Conservation (phyloP, 139 green algal species). For the Chlamydomonas eustigma region DNA sequence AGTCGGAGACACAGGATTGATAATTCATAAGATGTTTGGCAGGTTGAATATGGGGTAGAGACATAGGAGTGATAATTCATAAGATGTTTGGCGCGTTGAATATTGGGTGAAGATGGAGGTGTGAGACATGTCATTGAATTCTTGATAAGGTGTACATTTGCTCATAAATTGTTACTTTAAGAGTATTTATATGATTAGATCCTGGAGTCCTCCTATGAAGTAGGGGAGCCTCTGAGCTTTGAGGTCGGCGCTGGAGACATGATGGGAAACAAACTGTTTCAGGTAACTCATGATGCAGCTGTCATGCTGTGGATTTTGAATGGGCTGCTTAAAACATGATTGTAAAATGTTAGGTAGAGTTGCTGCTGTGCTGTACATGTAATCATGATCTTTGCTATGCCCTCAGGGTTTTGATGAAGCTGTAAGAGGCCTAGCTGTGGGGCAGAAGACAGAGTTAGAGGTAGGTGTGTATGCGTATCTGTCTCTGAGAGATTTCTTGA, state of each 20-base stretch:
- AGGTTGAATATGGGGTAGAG: no score
- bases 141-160: no score
- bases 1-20: background rate
- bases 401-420: constrained; percentile 82
- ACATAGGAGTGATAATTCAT: no score
- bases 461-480: constrained; percentile 24
- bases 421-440: constrained; percentile 62
- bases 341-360: no score
- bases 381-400: background rate
- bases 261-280: constrained; percentile 78
- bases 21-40: no score
- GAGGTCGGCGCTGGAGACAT: constrained; percentile 80
- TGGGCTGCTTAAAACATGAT: no score
- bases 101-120: no score
- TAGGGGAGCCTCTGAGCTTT: constrained; percentile 67
- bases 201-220: constrained; percentile 39
- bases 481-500: no score
- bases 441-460: constrained; percentile 45
- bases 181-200: constrained; percentile 34
- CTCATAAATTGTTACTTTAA: no score
- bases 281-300: constrained; percentile 44
- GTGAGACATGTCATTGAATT: no score
- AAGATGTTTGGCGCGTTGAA: no score
- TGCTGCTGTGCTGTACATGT: background rate
- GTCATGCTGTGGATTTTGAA: no score